Conservation (phyloP, 176 grass and related monocot genomes). For the Saccharum spontaneum region DNA sequence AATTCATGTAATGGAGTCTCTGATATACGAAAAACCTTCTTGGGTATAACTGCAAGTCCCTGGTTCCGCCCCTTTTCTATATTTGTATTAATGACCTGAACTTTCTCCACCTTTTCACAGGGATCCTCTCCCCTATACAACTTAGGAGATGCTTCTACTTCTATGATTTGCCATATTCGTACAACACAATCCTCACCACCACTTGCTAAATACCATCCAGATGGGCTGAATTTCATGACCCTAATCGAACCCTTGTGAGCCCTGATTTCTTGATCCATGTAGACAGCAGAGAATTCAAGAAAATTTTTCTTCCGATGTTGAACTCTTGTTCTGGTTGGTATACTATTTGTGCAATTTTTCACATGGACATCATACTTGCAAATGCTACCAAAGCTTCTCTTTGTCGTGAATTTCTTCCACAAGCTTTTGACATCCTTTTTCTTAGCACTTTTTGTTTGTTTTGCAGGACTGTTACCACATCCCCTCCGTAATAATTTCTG, state of each 20-base stretch:
- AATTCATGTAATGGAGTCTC: slow-evolving; percentile 76
- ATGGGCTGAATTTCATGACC: slow-evolving; percentile 78
- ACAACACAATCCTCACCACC: slow-evolving; percentile 83
- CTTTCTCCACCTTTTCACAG: slow-evolving; percentile 37
- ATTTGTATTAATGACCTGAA: slow-evolving; percentile 45
- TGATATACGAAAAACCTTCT: slow-evolving; percentile 61
- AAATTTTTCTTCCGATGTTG: slow-evolving; percentile 56
- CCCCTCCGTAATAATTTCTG: slow-evolving; percentile 41
- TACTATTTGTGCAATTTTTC: slow-evolving; percentile 33
- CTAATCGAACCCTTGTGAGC: slow-evolving; percentile 86
- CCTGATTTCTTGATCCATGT: slow-evolving; percentile 82
- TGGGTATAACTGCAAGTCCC: slow-evolving; percentile 60
- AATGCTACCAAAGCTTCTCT: slow-evolving; percentile 33
- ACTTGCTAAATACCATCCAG: slow-evolving; percentile 84
- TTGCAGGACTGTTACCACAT: not conserved
- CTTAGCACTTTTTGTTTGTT: slow-evolving; percentile 14
- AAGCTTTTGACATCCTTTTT: slow-evolving; percentile 49
- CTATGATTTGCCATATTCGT: slow-evolving; percentile 74
- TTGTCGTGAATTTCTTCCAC: slow-evolving; percentile 64
- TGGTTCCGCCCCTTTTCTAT: slow-evolving; percentile 35
- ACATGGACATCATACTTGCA: slow-evolving; percentile 53
- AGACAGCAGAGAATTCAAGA: slow-evolving; percentile 76
- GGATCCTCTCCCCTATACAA: slow-evolving; percentile 33
- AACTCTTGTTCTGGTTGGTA: slow-evolving; percentile 57
- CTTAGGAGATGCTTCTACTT: slow-evolving; percentile 57